Conservation (phyloP, 371 early-diverging fungal genomes). For the Dichotomocladium elegans region DNA sequence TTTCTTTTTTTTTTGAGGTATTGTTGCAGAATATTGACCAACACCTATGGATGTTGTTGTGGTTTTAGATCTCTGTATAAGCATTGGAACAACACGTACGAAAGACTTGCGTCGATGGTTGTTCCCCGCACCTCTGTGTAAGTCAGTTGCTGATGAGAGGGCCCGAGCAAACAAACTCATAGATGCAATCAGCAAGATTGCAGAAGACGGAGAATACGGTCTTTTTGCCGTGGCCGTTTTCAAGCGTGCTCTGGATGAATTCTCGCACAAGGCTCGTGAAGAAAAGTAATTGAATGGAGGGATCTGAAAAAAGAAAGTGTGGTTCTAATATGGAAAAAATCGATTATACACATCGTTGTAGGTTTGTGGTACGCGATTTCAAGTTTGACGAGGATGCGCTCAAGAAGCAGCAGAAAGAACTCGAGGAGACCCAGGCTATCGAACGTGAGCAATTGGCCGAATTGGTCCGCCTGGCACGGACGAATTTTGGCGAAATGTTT, state of each 20-base stretch:
- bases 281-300: slow-evolving; percentile 50
- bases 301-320: background rate
- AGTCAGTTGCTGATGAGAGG: slow-evolving; percentile 14
- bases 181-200: slow-evolving; percentile 58
- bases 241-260: slow-evolving; percentile 85
- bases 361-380: slow-evolving; percentile 93
- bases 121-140: slow-evolving; percentile 93
- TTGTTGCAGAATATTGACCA: too few species aligned
- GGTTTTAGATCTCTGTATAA: slow-evolving; percentile 62
- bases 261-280: slow-evolving; percentile 82
- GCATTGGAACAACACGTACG: slow-evolving; percentile 85
- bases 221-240: slow-evolving; percentile 91
- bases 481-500: slow-evolving; percentile 92
- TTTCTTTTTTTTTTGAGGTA: background rate
- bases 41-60: background rate
- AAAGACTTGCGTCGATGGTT: slow-evolving; percentile 87
- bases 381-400: slow-evolving; percentile 80
- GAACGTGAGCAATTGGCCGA: slow-evolving; percentile 78
- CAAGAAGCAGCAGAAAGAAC: slow-evolving; percentile 68
- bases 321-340: background rate
- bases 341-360: slow-evolving; percentile 14
- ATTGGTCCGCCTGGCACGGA: slow-evolving; percentile 80
- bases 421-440: slow-evolving; percentile 64
- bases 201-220: slow-evolving; percentile 92
- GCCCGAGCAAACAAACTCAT: too few species aligned